phyloP scores from a whole-genome alignment of 352 stramenopile genomes.

The Globisporangium heterothallicum region DNA sequence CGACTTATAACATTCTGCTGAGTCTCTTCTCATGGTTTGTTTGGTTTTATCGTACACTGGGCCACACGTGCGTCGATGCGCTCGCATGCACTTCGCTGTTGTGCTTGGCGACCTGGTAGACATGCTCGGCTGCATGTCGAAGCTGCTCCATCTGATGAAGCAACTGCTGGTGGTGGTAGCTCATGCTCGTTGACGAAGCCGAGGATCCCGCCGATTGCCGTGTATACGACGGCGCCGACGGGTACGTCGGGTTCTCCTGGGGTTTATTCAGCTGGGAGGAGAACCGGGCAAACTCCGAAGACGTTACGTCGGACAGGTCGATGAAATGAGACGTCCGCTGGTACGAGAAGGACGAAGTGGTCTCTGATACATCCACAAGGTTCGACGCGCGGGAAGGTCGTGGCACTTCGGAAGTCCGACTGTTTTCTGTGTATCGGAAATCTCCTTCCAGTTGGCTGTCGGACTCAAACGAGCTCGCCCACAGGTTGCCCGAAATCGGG shows the following conservation, averaged over 20 bases:
- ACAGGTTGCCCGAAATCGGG: slow-evolving; percentile 5
- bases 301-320: slow-evolving; percentile 2
- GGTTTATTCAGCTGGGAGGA: not conserved
- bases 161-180: slow-evolving; percentile 5
- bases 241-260: not conserved
- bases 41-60: slow-evolving; percentile 5
- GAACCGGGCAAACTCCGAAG: not conserved
- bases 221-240: not conserved
- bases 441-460: not conserved
- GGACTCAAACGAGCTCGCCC: slow-evolving; percentile 11
- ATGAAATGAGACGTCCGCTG: not conserved
- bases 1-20: not conserved
- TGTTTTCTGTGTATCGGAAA: not conserved
- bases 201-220: not conserved
- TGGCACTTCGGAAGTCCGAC: slow-evolving; percentile 8
- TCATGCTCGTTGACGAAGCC: not conserved
- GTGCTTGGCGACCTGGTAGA: slow-evolving; percentile 35
- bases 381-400: slow-evolving; percentile 1
- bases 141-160: slow-evolving; percentile 38
- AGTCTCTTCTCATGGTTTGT: not conserved
- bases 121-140: slow-evolving; percentile 36
- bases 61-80: slow-evolving; percentile 8
- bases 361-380: not conserved
- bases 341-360: not conserved
- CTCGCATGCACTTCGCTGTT: slow-evolving; percentile 15